These are phyloP conservation scores for Phytophthora vignae DNA, from an alignment of 352 stramenopile genomes.

Conservation along the genomic window DNA sequence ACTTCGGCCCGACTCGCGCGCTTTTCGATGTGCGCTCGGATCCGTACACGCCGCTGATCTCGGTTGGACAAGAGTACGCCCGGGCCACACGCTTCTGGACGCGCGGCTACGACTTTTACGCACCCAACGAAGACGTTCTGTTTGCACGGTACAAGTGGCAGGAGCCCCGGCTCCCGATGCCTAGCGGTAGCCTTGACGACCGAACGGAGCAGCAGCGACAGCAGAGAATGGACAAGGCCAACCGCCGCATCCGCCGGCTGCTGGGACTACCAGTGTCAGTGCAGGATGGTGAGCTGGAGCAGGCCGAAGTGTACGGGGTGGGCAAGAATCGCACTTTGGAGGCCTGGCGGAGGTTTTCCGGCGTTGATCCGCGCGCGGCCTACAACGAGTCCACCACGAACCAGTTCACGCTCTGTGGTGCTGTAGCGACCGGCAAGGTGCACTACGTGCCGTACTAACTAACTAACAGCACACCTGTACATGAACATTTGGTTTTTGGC, in stretches of 20 bases:
- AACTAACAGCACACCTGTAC: not conserved
- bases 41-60: constrained; percentile 65
- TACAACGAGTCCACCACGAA: constrained; percentile 90
- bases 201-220: constrained; percentile 27
- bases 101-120: constrained; percentile 87
- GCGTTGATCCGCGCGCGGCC: constrained; percentile 57
- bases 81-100: constrained; percentile 89
- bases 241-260: constrained; percentile 73
- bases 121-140: constrained; percentile 67
- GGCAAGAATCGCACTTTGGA: constrained; percentile 58
- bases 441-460: constrained; percentile 68
- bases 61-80: constrained; percentile 76
- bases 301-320: constrained; percentile 54
- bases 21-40: constrained; percentile 80
- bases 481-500: no score
- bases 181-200: constrained; percentile 20
- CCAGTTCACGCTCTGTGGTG: constrained; percentile 78
- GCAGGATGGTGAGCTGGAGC: constrained; percentile 37
- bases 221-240: constrained; percentile 39
- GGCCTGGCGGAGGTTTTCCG: constrained; percentile 72
- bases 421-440: constrained; percentile 41
- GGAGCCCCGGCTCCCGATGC: constrained; percentile 35
- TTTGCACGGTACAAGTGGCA: constrained; percentile 72
- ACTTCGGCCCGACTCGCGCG: constrained; percentile 70
- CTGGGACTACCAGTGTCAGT: constrained; percentile 60